Base-by-base conservation (phyloP, 2,329 filamentous ascomycete genomes). In the Aspergillus ochraceoroseus region DNA sequence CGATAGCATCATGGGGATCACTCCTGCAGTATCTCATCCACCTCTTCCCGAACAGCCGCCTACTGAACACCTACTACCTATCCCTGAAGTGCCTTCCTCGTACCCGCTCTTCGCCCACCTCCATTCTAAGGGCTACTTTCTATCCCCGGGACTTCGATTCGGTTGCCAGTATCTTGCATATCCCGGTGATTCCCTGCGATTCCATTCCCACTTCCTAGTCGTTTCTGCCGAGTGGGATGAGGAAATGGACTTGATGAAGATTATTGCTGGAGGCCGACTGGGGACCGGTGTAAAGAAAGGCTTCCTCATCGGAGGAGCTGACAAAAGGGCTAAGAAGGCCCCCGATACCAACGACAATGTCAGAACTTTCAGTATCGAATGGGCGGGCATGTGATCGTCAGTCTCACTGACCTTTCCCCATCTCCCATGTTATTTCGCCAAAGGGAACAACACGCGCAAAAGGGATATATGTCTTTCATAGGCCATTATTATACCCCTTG, bases 231-330 rank as follows among this genome's bases (percentile, higher is more conserved):
- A 74, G n/a, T 96, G 88, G 87, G 81, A 95, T 46, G 79, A 95
- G 55, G 80, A 88, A 53, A 83, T 98, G 41, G 77, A 85, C 25
- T 71, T 96, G 56, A 75, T 95, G 52, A 85, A 95, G 51, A 70
- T 98, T 9, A 83, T 96, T 11, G 84, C 82, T 13, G 88, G 87
- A 5, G 92, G 92, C 4, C 76, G 92, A 52, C 65, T 98, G 48
- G 92, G 89, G 0, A 96, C 92, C 2, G 87, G 87, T 34, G 92
- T 96, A 13, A 98, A 98, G 73, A 98, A 98, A 67, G 86, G 87
- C 0, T 95, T 88, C 56, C 69, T 98, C 38, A 75, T 98, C 42
- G 90, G 89, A 5, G 88, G 87, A 0, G 72, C 77, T 53, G 68
- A 75, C 38, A 32, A 62, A 6, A 56, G 61, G 1, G 59, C 56